Percentiles rank a stretch among this genome's conserved stretches.
Conservation (phyloP, 2,329 filamentous ascomycete species). For the Corynespora cassiicola region DNA sequence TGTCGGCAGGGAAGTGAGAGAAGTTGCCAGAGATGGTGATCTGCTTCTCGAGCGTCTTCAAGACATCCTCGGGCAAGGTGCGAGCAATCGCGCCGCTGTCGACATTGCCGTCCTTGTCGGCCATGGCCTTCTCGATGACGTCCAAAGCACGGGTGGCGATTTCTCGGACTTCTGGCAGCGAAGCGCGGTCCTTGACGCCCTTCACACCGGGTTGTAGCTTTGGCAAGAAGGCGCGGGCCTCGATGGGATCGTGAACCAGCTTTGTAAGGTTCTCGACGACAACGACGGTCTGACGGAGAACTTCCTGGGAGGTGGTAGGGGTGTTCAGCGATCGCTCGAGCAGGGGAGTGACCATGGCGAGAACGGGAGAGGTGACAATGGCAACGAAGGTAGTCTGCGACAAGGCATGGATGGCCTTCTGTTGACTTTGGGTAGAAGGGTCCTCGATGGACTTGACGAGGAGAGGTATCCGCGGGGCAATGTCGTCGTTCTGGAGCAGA, state of each 20-base stretch:
- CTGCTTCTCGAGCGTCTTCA: slow-evolving; percentile 75
- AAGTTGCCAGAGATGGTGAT: slow-evolving; percentile 74
- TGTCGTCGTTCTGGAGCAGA: slow-evolving; percentile 95
- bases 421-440: slow-evolving; percentile 83
- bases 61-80: slow-evolving; percentile 74
- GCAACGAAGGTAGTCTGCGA: slow-evolving; percentile 99
- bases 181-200: slow-evolving; percentile 83
- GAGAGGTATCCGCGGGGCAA: slow-evolving; percentile 87
- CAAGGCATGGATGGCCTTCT: slow-evolving; percentile 95
- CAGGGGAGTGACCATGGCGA: slow-evolving; percentile 92
- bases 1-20: slow-evolving; percentile 65
- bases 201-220: slow-evolving; percentile 95
- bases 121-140: slow-evolving; percentile 95
- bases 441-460: slow-evolving; percentile 95
- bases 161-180: slow-evolving; percentile 92
- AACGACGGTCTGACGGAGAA: slow-evolving; percentile 92
- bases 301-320: slow-evolving; percentile 89
- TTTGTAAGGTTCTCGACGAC: slow-evolving; percentile 98
- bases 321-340: slow-evolving; percentile 94
- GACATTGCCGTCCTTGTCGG: slow-evolving; percentile 60
- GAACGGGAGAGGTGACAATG: slow-evolving; percentile 91
- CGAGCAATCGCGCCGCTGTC: slow-evolving; percentile 65
- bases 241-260: slow-evolving; percentile 92
- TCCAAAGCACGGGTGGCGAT: slow-evolving; percentile 80
- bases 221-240: slow-evolving; percentile 92